phyloP scores from a whole-genome alignment of 2,329 filamentous ascomycete species.

The Penicillium sp. region DNA sequence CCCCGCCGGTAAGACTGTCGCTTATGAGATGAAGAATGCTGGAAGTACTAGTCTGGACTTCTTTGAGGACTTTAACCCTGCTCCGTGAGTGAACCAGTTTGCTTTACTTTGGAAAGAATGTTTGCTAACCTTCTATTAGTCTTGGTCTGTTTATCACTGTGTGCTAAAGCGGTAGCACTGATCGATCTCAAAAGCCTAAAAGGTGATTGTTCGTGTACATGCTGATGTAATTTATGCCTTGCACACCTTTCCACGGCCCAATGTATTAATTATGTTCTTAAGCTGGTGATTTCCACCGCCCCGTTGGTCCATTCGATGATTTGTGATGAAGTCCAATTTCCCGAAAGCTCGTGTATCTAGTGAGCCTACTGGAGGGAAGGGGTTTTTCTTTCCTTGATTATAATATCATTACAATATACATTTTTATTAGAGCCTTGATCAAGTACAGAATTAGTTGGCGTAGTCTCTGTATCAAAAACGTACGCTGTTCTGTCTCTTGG shows the following conservation, averaged over 20 bases:
- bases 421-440: background rate
- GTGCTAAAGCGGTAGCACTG: conserved; percentile 30
- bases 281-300: background rate
- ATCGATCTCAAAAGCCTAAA: background rate
- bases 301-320: background rate
- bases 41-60: conserved; percentile 58
- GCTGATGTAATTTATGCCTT: background rate
- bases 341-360: background rate
- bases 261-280: background rate
- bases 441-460: too few relatives aligned
- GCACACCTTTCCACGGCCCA: background rate
- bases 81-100: conserved; percentile 39
- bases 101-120: background rate
- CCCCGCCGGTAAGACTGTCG: conserved; percentile 54
- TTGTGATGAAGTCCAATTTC: background rate
- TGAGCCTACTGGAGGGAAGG: background rate
- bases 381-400: background rate
- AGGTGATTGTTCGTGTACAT: background rate
- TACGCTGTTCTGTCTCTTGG: too few relatives aligned
- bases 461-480: too few relatives aligned
- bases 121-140: conserved; percentile 27
- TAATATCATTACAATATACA: background rate
- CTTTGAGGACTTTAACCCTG: conserved; percentile 65
- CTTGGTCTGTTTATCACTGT: conserved; percentile 47
- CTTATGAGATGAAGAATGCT: conserved; percentile 54